Evolutionary conservation across 805 yeast genomes (phyloP), one percentile per base, ranked within the genome.

Genomic region (Candida anglica): DNA sequence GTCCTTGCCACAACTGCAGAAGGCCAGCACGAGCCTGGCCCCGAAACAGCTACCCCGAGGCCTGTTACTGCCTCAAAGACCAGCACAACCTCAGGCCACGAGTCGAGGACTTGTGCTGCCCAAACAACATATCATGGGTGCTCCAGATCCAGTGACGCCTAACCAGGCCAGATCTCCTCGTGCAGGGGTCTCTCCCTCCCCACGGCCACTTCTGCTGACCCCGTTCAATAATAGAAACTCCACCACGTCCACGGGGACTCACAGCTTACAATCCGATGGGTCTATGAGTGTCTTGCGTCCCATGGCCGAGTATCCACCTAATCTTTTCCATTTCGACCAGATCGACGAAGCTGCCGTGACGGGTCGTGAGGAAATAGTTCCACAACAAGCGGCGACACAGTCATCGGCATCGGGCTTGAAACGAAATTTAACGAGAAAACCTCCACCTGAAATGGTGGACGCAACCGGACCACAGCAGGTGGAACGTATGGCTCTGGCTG

Each of bases 101-200:
- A 16, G 5, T 16, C 15, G 19, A 5, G 11, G 14, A 15, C 4
- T n/a, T n/a, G n/a, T n/a, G n/a, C n/a, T n/a, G n/a, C n/a, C n/a
- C n/a, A n/a, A n/a, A n/a, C n/a, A n/a, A n/a, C n/a, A n/a, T n/a
- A n/a, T n/a, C n/a, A n/a, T n/a, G n/a, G n/a, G n/a, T n/a, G n/a
- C n/a, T n/a, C n/a, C n/a, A n/a, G n/a, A n/a, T n/a, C n/a, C n/a
- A n/a, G n/a, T n/a, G n/a, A n/a, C n/a, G n/a, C n/a, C n/a, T n/a
- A n/a, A n/a, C n/a, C n/a, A n/a, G n/a, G n/a, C n/a, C n/a, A n/a
- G n/a, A n/a, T n/a, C n/a, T n/a, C n/a, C n/a, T n/a, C 17, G 30
- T n/a, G 19, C 32, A 5, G 27, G 27, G 9, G 23, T 22, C n/a
- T 17, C 26, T 19, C 27, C 36, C 6, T 27, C 36, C 9, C 27